Base-by-base conservation (phyloP, 371 early-diverging fungal genomes). In the Circinella minor region DNA sequence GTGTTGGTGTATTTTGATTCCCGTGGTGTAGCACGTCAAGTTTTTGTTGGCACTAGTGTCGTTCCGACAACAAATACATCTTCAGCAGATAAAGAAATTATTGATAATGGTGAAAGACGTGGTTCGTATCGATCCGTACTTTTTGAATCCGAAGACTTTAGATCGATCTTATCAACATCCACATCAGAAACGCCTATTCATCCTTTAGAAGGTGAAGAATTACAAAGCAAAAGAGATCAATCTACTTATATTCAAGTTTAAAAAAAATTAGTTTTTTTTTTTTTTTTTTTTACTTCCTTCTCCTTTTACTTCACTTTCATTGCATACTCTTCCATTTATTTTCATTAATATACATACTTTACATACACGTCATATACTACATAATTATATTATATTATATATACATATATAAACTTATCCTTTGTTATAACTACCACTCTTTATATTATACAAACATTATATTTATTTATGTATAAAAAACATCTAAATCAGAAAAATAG, bases 1-100 rank as follows among this genome's bases (percentile, higher is more conserved):
- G 68, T 71, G 17, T 49, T 81, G 18, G 75, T 79, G 4, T 82
- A 78, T 61, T 82, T 79, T 74, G 82, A 82, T 68, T 71, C 73
- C n/a, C 64, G 71, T 49, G 80, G 80, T 43, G 80, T 82, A 3
- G 74, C 78, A 14, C 71, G 82, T 66, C 71, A 73, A 70, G 77
- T 82, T 15, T 36, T 74, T 14, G 67, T 69, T 8, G 69, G 69
- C 10, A 34, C 66, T 51, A 9, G 34, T 34, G 18, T n/a, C 4
- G 11, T 34, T 34, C n/a, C 57, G 1, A 14, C 57, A 57, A 13
- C 57, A 34, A 34, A 18, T 57, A n/a, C 6, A 9, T 9, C 43
- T 43, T 27, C 3, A 55, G 36, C 14, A 0, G 57, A 34, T 57
- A 51, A 51, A 51, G 57, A 57, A 27, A 34, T 57, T 27, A 27